phyloP scores from a whole-genome alignment of 2,329 filamentous ascomycete genomes.

The Hypomyces perniciosus region DNA sequence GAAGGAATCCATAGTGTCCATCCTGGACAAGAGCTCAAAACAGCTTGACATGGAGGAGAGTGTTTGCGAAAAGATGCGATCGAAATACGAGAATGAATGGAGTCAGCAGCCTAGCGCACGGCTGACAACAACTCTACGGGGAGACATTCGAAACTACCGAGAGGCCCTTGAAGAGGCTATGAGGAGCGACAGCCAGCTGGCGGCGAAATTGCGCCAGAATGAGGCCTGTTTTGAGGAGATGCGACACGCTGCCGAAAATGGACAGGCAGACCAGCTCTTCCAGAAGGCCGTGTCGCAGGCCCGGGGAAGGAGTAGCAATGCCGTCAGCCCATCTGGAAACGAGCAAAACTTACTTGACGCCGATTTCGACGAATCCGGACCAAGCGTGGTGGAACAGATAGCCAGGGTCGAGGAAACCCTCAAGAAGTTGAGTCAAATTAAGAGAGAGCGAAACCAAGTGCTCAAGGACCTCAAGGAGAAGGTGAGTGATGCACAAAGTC shows the following conservation, averaged over 20 bases:
- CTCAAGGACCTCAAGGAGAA: conserved; percentile 97
- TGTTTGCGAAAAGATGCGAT: conserved; percentile 98
- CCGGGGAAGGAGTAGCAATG: conserved; percentile 57
- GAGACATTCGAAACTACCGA: conserved; percentile 81
- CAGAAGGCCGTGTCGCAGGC: conserved; percentile 79
- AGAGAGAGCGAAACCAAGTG: conserved; percentile 84
- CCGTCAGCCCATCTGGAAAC: conserved; percentile 51
- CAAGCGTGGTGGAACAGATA: conserved; percentile 86
- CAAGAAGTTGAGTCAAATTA: conserved; percentile 86
- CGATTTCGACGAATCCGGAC: conserved; percentile 75
- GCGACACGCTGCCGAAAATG: conserved; percentile 78
- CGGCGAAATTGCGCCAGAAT: conserved; percentile 77
- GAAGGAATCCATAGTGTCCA: conserved; percentile 66
- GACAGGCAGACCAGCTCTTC: conserved; percentile 83
- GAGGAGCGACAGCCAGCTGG: conserved; percentile 78
- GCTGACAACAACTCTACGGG: conserved; percentile 78
- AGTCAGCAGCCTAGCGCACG: conserved; percentile 92
- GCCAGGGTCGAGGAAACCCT: conserved; percentile 81
- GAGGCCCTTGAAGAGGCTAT: conserved; percentile 86
- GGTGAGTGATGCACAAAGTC: conserved; percentile 45
- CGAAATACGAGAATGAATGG: conserved; percentile 94
- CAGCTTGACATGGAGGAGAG: conserved; percentile 95
- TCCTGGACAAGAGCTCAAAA: conserved; percentile 75
- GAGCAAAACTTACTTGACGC: conserved; percentile 85
- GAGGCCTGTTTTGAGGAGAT: conserved; percentile 92